Conservation (phyloP, 768 basidiomycete genomes). For the Boletus sp. region DNA sequence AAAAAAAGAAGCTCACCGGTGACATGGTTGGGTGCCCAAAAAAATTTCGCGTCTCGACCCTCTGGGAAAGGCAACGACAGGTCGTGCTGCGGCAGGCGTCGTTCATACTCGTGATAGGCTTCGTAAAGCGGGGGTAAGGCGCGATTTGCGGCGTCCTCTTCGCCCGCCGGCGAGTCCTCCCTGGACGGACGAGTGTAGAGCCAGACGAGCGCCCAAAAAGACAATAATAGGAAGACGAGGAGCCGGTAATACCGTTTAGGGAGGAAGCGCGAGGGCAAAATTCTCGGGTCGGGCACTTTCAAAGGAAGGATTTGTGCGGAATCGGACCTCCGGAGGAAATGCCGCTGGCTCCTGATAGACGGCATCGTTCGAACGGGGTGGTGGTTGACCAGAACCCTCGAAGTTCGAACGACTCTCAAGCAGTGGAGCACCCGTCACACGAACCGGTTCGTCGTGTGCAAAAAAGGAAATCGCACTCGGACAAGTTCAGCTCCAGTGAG, state of each 20-base stretch:
- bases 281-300: constrained; percentile 7
- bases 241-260: constrained; percentile 14
- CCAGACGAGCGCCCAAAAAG: constrained; percentile 14
- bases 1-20: constrained; percentile 28
- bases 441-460: not conserved
- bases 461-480: constrained; percentile 1
- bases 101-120: constrained; percentile 43
- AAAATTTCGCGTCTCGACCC: constrained; percentile 40
- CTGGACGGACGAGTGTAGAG: constrained; percentile 6
- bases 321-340: constrained; percentile 2
- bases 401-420: too few species aligned
- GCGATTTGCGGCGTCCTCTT: constrained; percentile 2
- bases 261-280: not conserved
- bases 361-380: constrained; percentile 1
- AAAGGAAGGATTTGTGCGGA: constrained; percentile 17
- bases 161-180: not conserved
- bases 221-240: constrained; percentile 10
- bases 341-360: constrained; percentile 1
- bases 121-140: constrained; percentile 46
- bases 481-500: too few species aligned
- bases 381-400: too few species aligned
- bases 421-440: not conserved
- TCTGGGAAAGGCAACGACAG: constrained; percentile 39
- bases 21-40: constrained; percentile 51
- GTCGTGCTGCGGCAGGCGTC: constrained; percentile 46